Evolutionary conservation across 441 rosid genomes (phyloP), one percentile per base, ranked within the genome.

Genomic region (Gossypium armourianum): DNA sequence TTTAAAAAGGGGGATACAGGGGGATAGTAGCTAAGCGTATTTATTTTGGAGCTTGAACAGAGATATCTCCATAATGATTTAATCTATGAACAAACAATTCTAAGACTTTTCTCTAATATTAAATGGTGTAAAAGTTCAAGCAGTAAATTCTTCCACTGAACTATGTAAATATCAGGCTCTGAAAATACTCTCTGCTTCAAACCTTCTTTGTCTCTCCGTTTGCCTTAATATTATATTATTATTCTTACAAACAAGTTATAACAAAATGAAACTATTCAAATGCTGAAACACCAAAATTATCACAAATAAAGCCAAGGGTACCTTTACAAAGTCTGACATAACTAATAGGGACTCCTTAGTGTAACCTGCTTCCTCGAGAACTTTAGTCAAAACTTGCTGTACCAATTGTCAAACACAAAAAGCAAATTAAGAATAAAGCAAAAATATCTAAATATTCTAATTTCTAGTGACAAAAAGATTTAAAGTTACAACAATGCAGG

Each of bases 361-460:
- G 76, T 79, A 81, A 71, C 86, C 83, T 52, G 83, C 83, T 69
- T 81, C 86, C 69, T 79, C 79, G 0, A 83, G 78, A 60, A 83
- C 78, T 16, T 68, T 78, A 3, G 67, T 75, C 59, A 83, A 72
- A 43, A 81, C 86, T 81, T 78, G 81, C 86, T 81, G 78, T 47
- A 47, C 19, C 62, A 72, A 78, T 73, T 29, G 58, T 17, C 61
- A 72, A 78, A 75, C 50, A 74, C 16, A 23, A 72, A 77, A 68
- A 23, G 69, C 45, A 17, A 5, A 23, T 62, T 21, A 17, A 49
- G 19, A 8, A 28, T 16, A 57, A 56, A 24, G 53, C 40, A 69
- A 56, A 21, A 7, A 54, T n/a, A 19, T 50, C 63, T 63, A 40
- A 55, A 55, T n/a, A 62, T 54, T 20, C 8, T 8, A 63, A 28